Evolutionary conservation across 2,329 filamentous ascomycete genomes (phyloP), one percentile per base, ranked within the genome.

Genomic region (Colletotrichum australisinense): DNA sequence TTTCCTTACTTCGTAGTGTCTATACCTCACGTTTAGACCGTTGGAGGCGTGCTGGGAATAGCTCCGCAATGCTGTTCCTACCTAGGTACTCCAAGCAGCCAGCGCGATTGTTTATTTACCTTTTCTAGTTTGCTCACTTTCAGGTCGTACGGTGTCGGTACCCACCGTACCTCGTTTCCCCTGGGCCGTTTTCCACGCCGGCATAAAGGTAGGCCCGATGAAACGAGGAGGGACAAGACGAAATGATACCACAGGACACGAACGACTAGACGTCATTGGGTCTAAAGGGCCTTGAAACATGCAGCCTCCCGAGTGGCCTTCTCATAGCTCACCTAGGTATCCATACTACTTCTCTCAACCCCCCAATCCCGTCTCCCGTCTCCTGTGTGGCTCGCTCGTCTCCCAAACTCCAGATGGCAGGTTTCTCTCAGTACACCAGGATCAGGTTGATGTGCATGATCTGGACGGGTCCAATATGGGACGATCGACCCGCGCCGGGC

Each of bases 231-330:
- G 7, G 19, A 0, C 16, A n/a, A 19, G 19, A 22, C n/a, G 19
- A 11, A 22, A 49, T 7, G 19, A 49, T 49, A 49, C 2, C 19
- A 63, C 38, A 38, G 38, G 58, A 22, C 11, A 28, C 22, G 22
- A 28, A 63, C 55, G 66, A 69, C 53, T 46, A 53, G 53, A 59
- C 5, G 42, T 55, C 53, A 19, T 64, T 46, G 52, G 57, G 19
- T 57, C 42, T 14, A 11, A 11, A 22, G n/a, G 8, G 38, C 30
- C 14, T 53, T 72, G 59, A 64, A 59, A 69, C 70, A 64, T 69
- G 66, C 32, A 58, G 66, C 8, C 66, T 49, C 24, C 66, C 59
- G 69, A 30, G 57, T 7, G 5, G 56, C 56, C 22, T 14, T 7
- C 32, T 46, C 6, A 28, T 24, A 19, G 14, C 38, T 42, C 16